Base-by-base conservation (phyloP, 2,329 filamentous ascomycete genomes). In the Fusarium xyrophilum region DNA sequence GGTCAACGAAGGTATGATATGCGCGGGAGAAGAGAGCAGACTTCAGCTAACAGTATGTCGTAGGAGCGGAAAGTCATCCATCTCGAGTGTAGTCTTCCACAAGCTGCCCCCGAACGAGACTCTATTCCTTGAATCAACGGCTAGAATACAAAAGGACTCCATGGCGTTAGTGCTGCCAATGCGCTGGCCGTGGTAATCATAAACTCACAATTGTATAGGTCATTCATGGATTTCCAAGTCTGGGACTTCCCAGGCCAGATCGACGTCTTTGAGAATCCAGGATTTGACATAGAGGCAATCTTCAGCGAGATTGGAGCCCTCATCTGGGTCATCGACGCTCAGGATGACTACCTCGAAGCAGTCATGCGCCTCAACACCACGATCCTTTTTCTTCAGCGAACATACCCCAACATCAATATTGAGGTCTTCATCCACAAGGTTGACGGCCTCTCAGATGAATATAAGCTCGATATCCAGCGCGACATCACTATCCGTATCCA, bases 371-470 rank as follows among this genome's bases (percentile, higher is more conserved):
- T 99, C 30, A 97, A 97, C 79, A 85, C 89, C 56, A 97, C 94
- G 11, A 97, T 98, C 67, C 84, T 97, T 60, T 92, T 93, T 69
- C 88, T 99, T 3, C 93, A 97, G 76, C 89, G 93, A 70, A 89
- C 88, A 64, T 97, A 97, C 76, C 94, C 95, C 4, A 91, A 93
- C 76, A 96, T 98, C 81, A 97, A 97, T 79, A 92, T 99, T 70
- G 95, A 98, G 77, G 95, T 99, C 52, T 98, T 99, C 79, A 97
- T 99, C 73, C 96, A 99, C 85, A 99, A 99, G 79, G 95, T 97
- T 35, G 96, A 99, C 77, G 95, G 94, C n/a, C 85, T 99, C 19
- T 96, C 93, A 30, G 96, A 98, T 71, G 96, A 99, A 79, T 98
- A 96, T 83, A 94, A 96, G 76, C 89, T 94, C 61, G 96, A 99